Evolutionary conservation across 441 rosid species (phyloP).

Genomic region (Populus hybrid): DNA sequence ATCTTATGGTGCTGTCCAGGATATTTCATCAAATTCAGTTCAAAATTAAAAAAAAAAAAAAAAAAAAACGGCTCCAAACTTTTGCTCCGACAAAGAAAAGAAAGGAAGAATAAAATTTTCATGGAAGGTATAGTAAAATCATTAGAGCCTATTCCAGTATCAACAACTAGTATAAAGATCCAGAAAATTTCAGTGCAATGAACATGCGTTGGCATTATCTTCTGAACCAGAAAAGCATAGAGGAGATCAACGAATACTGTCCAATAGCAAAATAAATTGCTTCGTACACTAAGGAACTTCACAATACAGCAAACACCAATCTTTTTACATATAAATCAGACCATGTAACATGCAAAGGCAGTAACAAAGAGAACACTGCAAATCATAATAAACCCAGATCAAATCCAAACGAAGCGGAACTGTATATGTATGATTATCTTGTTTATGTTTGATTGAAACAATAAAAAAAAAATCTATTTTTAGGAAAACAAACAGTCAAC

Average conservation of each 20-base stretch:
- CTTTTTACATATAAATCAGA: conserved; percentile 16
- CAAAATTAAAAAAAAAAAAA: neutral
- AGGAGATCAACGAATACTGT: neutral
- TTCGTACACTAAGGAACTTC: neutral
- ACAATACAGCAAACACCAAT: neutral
- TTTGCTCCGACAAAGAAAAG: neutral
- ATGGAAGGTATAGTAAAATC: neutral
- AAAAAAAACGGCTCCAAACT: neutral
- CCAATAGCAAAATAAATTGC: neutral
- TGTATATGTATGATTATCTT: neutral
- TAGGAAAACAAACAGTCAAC: neutral
- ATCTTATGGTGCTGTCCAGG: neutral
- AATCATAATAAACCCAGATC: conserved; percentile 17
- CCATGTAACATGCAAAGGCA: conserved; percentile 10
- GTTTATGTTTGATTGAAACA: neutral
- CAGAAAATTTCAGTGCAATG: neutral
- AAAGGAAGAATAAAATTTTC: neutral
- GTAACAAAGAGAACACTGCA: neutral
- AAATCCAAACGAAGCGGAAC: conserved; percentile 6
- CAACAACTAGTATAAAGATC: neutral
- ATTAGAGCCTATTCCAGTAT: neutral
- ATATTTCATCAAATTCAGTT: neutral
- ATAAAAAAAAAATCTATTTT: too few relatives aligned
- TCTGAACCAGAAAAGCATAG: neutral
- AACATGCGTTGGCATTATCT: neutral